Evolutionary conservation across 2,329 filamentous ascomycete species (phyloP).

Genomic region (Sclerotinia subarctica): DNA sequence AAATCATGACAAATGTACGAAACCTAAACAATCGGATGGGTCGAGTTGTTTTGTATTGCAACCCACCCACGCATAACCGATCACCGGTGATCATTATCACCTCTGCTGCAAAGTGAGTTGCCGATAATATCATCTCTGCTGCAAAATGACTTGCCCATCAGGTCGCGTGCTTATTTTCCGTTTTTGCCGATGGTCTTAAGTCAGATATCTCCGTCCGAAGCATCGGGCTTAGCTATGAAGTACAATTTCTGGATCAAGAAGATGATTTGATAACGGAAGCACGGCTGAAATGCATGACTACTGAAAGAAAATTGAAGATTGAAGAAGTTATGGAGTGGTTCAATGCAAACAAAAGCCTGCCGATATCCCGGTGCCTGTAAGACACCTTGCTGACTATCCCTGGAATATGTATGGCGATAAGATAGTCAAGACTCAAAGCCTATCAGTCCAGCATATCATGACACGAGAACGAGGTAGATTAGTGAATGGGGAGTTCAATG

Average conservation of each 20-base stretch:
- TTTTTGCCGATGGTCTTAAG: neutral
- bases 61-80: neutral
- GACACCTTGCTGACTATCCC: neutral
- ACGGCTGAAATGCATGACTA: no score
- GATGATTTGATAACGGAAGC: no score
- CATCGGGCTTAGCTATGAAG: no score
- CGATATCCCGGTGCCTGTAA: neutral
- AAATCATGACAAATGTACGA: neutral
- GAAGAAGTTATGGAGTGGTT: neutral
- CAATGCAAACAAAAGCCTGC: neutral
- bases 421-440: neutral
- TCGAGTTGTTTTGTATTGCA: neutral
- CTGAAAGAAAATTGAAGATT: neutral
- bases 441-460: slow-evolving; percentile 8
- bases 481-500: neutral
- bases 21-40: neutral
- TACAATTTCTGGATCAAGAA: no score
- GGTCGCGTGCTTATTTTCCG: slow-evolving; percentile 1
- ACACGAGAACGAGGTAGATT: neutral
- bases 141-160: neutral
- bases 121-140: no score
- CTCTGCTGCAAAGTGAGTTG: no score
- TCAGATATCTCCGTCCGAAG: no score
- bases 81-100: neutral
- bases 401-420: slow-evolving; percentile 15